phyloP scores from a whole-genome alignment of 176 grass and related monocot species.

The Oryza coarctata region DNA sequence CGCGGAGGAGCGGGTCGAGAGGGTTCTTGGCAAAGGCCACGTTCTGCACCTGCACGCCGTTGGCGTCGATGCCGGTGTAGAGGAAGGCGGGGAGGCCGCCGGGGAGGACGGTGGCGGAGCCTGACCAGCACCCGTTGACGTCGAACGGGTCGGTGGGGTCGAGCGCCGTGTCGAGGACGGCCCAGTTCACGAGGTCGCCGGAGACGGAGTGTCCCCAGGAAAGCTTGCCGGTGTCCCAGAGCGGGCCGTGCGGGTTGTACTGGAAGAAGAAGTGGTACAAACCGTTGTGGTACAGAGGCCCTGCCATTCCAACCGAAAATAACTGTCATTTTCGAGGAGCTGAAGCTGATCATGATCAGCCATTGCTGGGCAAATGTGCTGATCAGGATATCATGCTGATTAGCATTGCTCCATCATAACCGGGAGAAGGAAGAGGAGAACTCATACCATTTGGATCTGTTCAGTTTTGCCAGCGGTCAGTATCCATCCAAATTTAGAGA shows the following conservation, averaged over 20 bases:
- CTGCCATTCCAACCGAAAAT: constrained; percentile 24
- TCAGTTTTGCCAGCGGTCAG: not conserved
- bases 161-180: constrained; percentile 31
- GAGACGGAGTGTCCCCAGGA: constrained; percentile 81
- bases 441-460: constrained; percentile 82
- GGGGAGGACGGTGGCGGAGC: constrained; percentile 66
- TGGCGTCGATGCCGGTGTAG: constrained; percentile 62
- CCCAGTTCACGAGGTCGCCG: constrained; percentile 76
- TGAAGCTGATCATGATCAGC: too few relatives aligned
- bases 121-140: constrained; percentile 69
- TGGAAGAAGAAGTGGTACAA: constrained; percentile 89
- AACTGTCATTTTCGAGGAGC: not conserved
- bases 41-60: constrained; percentile 57
- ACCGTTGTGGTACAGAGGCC: constrained; percentile 75
- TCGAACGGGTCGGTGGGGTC: constrained; percentile 57
- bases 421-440: not conserved
- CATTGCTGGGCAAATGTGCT: not conserved
- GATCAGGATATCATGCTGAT: not conserved
- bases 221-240: constrained; percentile 67
- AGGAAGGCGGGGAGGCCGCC: constrained; percentile 52
- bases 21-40: constrained; percentile 56
- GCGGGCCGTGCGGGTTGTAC: constrained; percentile 59
- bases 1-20: constrained; percentile 47
- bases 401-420: not conserved
- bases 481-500: not conserved